Evolutionary conservation across 805 yeast genomes (phyloP), one percentile per base, ranked within the genome.

Genomic region (Komagataella pastoris): DNA sequence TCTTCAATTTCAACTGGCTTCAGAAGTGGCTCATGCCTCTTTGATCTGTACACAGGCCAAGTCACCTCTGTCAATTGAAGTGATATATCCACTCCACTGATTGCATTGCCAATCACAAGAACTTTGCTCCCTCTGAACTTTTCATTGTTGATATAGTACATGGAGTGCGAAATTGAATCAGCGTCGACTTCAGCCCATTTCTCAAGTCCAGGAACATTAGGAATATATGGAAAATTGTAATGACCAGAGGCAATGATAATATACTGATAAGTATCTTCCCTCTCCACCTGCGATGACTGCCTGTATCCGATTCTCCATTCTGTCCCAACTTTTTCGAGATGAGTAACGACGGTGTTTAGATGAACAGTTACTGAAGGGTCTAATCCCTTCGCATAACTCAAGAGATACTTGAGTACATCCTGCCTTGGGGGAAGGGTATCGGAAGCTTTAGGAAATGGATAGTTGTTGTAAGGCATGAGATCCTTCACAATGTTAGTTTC

Each of bases 351-450:
- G 10, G 79, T 68, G 55, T 74, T 67, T 59, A 72, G 73, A 7
- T 4, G 24, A 51, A 50, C 63, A 5, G 59, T 60, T 21, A 79
- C 78, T 44, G 60, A 55, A 3, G 57, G 58, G 24, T 66, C 67
- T 48, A 80, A 65, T 0, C 73, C 70, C 23, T 68, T 62, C 36
- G 79, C 67, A 59, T 85, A 88, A n/a, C 66, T 56, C 47, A 72
- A 66, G 54, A 89, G 62, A 63, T 89, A 89, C 23, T 73, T 59
- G 47, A 73, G 69, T 6, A 89, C 89, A 49, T 83, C 83, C 1
- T 63, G 53, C 55, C 91, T 75, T 10, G 67, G 65, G 1, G 90
- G 86, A 58, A 81, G 89, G 10, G 67, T 61, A 10, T 78, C 79
- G 7, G 71, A 61, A 3, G 66, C 62, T 5, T 62, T 64, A 6